phyloP scores from a whole-genome alignment of 768 basidiomycete species.

The Panaeolus cyanescens region DNA sequence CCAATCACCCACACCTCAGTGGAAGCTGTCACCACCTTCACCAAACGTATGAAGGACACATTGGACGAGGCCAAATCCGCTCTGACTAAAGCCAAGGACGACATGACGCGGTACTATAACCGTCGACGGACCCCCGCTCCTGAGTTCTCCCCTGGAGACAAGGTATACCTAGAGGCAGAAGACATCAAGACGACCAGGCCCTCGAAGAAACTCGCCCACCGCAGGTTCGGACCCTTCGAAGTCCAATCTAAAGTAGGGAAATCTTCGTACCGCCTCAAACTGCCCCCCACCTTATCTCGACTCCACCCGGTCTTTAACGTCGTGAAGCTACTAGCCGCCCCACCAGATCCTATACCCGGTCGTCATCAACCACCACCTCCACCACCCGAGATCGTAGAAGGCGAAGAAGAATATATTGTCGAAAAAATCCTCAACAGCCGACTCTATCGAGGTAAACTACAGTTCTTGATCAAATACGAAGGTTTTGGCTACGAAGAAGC shows the following conservation, averaged over 20 bases:
- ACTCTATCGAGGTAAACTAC: constrained; percentile 8
- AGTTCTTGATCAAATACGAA: constrained; percentile 11
- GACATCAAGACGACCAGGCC: constrained; percentile 9
- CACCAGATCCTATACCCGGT: too few species aligned
- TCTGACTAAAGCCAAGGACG: too few species aligned
- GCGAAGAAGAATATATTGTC: constrained; percentile 3
- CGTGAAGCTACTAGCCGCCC: constrained; percentile 4
- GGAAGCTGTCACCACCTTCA: too few species aligned
- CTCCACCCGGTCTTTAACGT: constrained; percentile 19
- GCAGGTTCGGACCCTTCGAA: constrained; percentile 12
- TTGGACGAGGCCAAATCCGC: too few species aligned
- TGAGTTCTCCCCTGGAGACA: constrained; percentile 11
- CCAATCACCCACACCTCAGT: too few species aligned
- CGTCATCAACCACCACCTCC: too few species aligned
- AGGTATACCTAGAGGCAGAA: constrained; percentile 11
- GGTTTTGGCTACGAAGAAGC: background rate
- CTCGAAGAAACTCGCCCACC: too few species aligned
- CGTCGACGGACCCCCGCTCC: constrained; percentile 5
- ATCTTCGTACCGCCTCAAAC: constrained; percentile 12
- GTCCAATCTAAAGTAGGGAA: background rate
- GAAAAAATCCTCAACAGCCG: constrained; percentile 11
- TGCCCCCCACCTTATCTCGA: constrained; percentile 12
- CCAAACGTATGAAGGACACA: too few species aligned
- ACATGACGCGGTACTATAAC: constrained; percentile 17
- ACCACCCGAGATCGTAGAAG: constrained; percentile 5